Conservation (phyloP, 441 rosid species). For the Arabidopsis hybrid region DNA sequence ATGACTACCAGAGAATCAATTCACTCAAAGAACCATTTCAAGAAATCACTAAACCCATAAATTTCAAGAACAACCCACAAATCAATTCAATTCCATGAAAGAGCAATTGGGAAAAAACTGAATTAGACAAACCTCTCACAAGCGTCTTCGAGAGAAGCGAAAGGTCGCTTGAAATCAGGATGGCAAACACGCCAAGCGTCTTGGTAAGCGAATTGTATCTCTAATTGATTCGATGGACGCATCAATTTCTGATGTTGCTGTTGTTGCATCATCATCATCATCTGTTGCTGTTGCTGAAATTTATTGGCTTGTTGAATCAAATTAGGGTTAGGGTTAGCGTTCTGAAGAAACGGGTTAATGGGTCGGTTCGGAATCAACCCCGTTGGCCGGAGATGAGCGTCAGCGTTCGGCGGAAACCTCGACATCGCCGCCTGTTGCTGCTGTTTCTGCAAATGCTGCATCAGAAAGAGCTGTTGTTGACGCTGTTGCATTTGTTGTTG, state of each 20-base stretch:
- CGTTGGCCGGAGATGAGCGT: slow-evolving; percentile 72
- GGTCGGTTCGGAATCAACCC: slow-evolving; percentile 59
- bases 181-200: slow-evolving; percentile 96
- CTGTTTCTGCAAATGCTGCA: slow-evolving; percentile 62
- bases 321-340: slow-evolving; percentile 45
- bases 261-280: slow-evolving; percentile 4
- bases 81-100: background rate
- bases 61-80: background rate
- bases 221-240: slow-evolving; percentile 75
- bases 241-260: slow-evolving; percentile 65
- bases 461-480: slow-evolving; percentile 49
- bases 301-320: slow-evolving; percentile 45
- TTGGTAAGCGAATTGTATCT: slow-evolving; percentile 92
- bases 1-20: slow-evolving; percentile 5
- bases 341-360: slow-evolving; percentile 50
- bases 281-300: slow-evolving; percentile 54
- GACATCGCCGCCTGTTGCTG: slow-evolving; percentile 79
- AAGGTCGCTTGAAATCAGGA: slow-evolving; percentile 88
- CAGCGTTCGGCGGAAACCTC: slow-evolving; percentile 79
- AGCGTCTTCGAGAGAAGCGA: slow-evolving; percentile 87
- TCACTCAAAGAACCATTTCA: background rate
- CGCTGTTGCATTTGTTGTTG: slow-evolving; percentile 57
- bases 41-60: background rate
- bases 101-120: no score
- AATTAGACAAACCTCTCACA: slow-evolving; percentile 76